These are phyloP conservation scores for Penicillium atrosanguineum DNA, from an alignment of 495 filamentous ascomycete species.

Conservation along the genomic window DNA sequence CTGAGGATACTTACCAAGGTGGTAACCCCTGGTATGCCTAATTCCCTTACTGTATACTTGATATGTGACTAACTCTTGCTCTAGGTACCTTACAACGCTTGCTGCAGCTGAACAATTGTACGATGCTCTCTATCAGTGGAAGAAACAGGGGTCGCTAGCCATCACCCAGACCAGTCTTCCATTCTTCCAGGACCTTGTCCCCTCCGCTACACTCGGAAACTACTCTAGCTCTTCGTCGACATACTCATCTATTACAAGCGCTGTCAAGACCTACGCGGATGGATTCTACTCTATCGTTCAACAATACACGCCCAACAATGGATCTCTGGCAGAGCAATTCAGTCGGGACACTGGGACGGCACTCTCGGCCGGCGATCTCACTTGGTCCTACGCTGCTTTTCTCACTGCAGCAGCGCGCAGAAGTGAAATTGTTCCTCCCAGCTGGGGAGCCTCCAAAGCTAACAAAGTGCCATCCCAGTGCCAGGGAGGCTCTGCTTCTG, in stretches of 20 bases:
- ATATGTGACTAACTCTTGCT: neutral
- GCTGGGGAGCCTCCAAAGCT: slow-evolving; percentile 13
- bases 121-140: slow-evolving; percentile 50
- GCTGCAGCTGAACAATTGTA: slow-evolving; percentile 42
- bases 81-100: slow-evolving; percentile 37
- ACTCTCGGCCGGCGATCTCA: slow-evolving; percentile 57
- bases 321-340: slow-evolving; percentile 61
- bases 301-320: slow-evolving; percentile 49
- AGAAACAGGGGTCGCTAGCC: slow-evolving; percentile 38
- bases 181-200: slow-evolving; percentile 44
- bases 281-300: slow-evolving; percentile 47
- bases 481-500: slow-evolving; percentile 10
- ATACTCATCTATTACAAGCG: slow-evolving; percentile 38
- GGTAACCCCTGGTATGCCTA: slow-evolving; percentile 54
- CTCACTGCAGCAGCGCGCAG: slow-evolving; percentile 13
- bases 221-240: slow-evolving; percentile 32
- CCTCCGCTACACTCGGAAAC: slow-evolving; percentile 37
- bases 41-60: neutral
- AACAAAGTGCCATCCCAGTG: slow-evolving; percentile 13
- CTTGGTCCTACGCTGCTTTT: slow-evolving; percentile 52
- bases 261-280: slow-evolving; percentile 48
- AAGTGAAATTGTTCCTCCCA: slow-evolving; percentile 10
- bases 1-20: slow-evolving; percentile 65
- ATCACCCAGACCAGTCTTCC: slow-evolving; percentile 39
- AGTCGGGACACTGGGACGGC: slow-evolving; percentile 49